These are phyloP conservation scores for Leccinum huronense DNA, from an alignment of 1,284 basidiomycete species.

Conservation along the genomic window DNA sequence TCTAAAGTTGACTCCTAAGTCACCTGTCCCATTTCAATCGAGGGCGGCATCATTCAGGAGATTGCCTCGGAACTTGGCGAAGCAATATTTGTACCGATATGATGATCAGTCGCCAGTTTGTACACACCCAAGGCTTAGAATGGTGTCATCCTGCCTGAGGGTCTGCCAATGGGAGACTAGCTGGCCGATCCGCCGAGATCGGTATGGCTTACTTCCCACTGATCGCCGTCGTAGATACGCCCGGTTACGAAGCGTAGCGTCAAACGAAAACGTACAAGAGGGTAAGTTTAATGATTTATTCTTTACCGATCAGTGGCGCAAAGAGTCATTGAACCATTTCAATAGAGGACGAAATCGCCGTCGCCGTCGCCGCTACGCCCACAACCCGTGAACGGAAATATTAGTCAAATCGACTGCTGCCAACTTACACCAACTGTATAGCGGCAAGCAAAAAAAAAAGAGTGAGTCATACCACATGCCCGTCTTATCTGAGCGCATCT, in stretches of 20 bases:
- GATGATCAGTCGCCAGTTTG: neutral
- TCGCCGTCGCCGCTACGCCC: conserved; percentile 6
- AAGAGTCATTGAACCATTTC: conserved; percentile 2
- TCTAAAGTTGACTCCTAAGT: conserved; percentile 1
- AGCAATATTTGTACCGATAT: neutral
- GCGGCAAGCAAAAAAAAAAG: neutral
- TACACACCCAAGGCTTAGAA: neutral
- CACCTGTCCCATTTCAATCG: neutral
- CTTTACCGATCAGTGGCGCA: conserved; percentile 10
- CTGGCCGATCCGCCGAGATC: neutral
- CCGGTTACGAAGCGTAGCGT: conserved; percentile 3
- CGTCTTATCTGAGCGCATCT: conserved; percentile 1
- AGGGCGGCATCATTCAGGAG: neutral
- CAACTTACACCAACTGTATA: neutral
- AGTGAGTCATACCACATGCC: neutral
- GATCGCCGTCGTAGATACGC: conserved; percentile 8
- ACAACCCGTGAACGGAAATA: conserved; percentile 11
- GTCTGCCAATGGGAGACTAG: neutral
- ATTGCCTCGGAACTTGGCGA: conserved; percentile 4
- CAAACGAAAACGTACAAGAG: conserved; percentile 1
- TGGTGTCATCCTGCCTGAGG: neutral
- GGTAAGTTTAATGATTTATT: conserved; percentile 4
- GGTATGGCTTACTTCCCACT: conserved; percentile 3
- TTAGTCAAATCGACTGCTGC: neutral
- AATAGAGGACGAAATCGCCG: neutral